Percentiles rank a stretch among this genome's conserved stretches.
phyloP scores from a whole-genome alignment of 306 rosid species.

The Herpetospermum pedunculosum region DNA sequence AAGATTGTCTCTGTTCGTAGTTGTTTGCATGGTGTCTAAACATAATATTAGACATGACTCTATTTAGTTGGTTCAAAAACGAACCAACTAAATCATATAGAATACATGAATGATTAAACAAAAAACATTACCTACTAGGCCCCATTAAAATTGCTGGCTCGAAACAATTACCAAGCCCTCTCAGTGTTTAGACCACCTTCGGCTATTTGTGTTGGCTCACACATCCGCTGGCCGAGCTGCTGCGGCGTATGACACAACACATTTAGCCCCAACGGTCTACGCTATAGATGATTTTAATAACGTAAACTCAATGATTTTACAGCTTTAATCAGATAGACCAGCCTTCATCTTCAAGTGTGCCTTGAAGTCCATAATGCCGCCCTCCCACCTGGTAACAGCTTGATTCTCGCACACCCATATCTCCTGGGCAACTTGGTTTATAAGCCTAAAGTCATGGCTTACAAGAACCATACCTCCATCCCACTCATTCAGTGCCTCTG shows the following conservation, averaged over 20 bases:
- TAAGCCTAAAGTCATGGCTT: conserved; percentile 97
- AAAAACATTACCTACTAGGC: conserved; percentile 1
- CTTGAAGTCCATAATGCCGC: conserved; percentile 92
- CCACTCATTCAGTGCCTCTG: conserved; percentile 97
- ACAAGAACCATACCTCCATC: conserved; percentile 97
- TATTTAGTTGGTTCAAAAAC: neutral
- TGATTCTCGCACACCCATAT: conserved; percentile 95
- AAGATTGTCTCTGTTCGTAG: neutral
- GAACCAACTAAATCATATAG: neutral
- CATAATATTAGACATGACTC: neutral
- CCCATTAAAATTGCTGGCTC: conserved; percentile 17
- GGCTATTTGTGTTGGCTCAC: conserved; percentile 5
- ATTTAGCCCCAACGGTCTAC: conserved; percentile 6
- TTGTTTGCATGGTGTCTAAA: neutral
- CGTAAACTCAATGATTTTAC: neutral
- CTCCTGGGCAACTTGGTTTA: conserved; percentile 91
- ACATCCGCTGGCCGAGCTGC: conserved; percentile 7
- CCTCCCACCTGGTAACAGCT: conserved; percentile 79
- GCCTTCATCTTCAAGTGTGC: conserved; percentile 67
- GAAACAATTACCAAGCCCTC: conserved; percentile 26
- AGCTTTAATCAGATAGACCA: conserved; percentile 48
- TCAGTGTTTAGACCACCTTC: conserved; percentile 8
- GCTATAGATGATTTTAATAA: neutral
- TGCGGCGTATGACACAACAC: neutral
- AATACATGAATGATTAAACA: neutral